Conservation (phyloP, 2,329 filamentous ascomycete species). For the Fusarium sp. region DNA sequence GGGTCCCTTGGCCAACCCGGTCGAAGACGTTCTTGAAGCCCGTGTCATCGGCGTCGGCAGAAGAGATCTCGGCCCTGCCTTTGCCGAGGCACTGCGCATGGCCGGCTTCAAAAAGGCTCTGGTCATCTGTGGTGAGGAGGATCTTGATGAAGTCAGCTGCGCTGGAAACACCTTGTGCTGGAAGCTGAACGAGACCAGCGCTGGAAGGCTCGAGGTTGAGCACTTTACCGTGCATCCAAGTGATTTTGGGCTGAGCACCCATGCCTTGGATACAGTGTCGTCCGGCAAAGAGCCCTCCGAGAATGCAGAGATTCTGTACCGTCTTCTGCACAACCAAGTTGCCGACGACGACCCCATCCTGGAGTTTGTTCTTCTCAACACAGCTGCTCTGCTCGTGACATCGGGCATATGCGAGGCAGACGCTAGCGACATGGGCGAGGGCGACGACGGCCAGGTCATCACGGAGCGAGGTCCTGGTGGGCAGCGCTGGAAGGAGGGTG, state of each 20-base stretch:
- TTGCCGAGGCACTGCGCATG: slow-evolving; percentile 82
- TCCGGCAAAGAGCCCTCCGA: slow-evolving; percentile 85
- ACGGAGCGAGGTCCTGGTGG: slow-evolving; percentile 85
- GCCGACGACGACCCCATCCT: slow-evolving; percentile 82
- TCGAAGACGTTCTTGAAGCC: slow-evolving; percentile 85
- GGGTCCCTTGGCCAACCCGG: slow-evolving; percentile 89
- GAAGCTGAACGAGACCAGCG: slow-evolving; percentile 68
- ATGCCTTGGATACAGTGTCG: slow-evolving; percentile 80
- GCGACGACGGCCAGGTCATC: slow-evolving; percentile 83
- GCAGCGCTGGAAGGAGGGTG: slow-evolving; percentile 93
- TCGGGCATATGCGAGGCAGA: slow-evolving; percentile 89
- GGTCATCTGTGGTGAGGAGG: slow-evolving; percentile 92
- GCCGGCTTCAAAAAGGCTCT: slow-evolving; percentile 83
- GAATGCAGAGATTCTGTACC: slow-evolving; percentile 85
- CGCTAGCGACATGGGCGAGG: slow-evolving; percentile 78
- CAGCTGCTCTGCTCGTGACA: slow-evolving; percentile 85
- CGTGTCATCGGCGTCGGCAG: slow-evolving; percentile 93
- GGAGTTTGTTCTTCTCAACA: slow-evolving; percentile 94
- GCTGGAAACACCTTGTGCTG: slow-evolving; percentile 91
- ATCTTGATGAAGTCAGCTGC: slow-evolving; percentile 94
- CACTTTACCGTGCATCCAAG: slow-evolving; percentile 80
- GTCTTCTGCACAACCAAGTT: slow-evolving; percentile 78
- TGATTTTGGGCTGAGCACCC: slow-evolving; percentile 85
- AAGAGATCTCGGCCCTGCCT: slow-evolving; percentile 85
- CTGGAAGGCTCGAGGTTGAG: slow-evolving; percentile 65